These are phyloP conservation scores for Adansonia digitata DNA, from an alignment of 345 rosid genomes.

Conservation along the genomic window DNA sequence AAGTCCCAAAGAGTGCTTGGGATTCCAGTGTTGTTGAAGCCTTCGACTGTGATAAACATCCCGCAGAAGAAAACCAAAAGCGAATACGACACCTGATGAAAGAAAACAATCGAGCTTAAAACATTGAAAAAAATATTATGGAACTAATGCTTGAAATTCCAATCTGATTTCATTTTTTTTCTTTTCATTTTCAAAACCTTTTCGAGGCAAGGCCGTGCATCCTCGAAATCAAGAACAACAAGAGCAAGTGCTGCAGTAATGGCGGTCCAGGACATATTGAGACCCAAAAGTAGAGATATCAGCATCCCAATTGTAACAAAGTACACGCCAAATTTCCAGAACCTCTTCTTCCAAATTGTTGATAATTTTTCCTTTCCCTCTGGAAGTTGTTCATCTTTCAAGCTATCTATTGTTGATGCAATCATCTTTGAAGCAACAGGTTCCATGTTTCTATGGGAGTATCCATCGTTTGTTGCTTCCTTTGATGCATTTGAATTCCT, in stretches of 20 bases:
- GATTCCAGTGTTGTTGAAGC: constrained; percentile 82
- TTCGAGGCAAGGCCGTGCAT: constrained; percentile 72
- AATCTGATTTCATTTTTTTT: neutral
- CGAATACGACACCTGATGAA: constrained; percentile 69
- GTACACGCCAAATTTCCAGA: constrained; percentile 66
- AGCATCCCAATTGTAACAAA: constrained; percentile 64
- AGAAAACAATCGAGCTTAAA: neutral
- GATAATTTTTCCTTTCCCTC: constrained; percentile 22
- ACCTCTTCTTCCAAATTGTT: constrained; percentile 40
- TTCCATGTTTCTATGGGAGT: constrained; percentile 22
- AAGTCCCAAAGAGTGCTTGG: constrained; percentile 70
- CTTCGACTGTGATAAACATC: constrained; percentile 78
- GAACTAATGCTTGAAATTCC: neutral
- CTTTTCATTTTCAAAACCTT: constrained; percentile 37
- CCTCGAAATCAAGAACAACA: constrained; percentile 75
- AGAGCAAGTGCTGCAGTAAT: constrained; percentile 80
- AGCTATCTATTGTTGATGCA: constrained; percentile 11
- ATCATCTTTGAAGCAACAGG: constrained; percentile 18
- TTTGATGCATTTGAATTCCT: constrained; percentile 41
- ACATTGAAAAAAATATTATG: neutral
- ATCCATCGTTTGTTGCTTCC: constrained; percentile 23
- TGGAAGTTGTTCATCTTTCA: constrained; percentile 9
- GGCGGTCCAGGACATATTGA: constrained; percentile 91
- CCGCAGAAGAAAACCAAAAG: constrained; percentile 82
- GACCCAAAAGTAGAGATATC: constrained; percentile 58